Conservation (phyloP, 306 rosid species). For the Vachellia pachyceras region DNA sequence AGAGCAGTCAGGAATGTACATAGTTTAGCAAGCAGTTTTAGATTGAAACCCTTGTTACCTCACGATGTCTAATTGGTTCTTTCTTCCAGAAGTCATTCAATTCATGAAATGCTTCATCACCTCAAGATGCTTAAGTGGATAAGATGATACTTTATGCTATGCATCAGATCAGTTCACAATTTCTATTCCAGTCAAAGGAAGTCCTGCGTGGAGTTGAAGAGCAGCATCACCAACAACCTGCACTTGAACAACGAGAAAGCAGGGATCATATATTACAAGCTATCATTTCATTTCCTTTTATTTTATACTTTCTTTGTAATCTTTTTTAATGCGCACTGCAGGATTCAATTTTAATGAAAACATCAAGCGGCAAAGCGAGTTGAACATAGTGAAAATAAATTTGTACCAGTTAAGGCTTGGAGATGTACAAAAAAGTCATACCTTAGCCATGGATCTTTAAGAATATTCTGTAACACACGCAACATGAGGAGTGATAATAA, state of each 20-base stretch:
- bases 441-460: slow-evolving; percentile 89
- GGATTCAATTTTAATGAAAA: neutral
- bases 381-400: neutral
- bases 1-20: no score
- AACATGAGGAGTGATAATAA: slow-evolving; percentile 83
- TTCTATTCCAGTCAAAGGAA: slow-evolving; percentile 77
- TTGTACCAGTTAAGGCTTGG: neutral
- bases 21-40: no score
- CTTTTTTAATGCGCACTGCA: neutral
- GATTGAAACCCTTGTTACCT: no score
- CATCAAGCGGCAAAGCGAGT: neutral
- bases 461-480: slow-evolving; percentile 87
- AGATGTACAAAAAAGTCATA: slow-evolving; percentile 30
- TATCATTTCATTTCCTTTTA: neutral
- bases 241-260: slow-evolving; percentile 12
- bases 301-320: neutral
- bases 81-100: neutral
- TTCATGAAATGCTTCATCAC: neutral
- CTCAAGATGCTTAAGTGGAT: no score
- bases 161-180: slow-evolving; percentile 60
- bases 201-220: slow-evolving; percentile 74
- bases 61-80: neutral
- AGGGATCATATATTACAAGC: slow-evolving; percentile 36
- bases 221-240: slow-evolving; percentile 84
- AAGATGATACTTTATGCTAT: neutral